A percentile compares a stretch with the other conserved stretches of the same genome.
Evolutionary conservation across 352 stramenopile genomes (phyloP).

Genomic region (Globisporangium echinulatum): DNA sequence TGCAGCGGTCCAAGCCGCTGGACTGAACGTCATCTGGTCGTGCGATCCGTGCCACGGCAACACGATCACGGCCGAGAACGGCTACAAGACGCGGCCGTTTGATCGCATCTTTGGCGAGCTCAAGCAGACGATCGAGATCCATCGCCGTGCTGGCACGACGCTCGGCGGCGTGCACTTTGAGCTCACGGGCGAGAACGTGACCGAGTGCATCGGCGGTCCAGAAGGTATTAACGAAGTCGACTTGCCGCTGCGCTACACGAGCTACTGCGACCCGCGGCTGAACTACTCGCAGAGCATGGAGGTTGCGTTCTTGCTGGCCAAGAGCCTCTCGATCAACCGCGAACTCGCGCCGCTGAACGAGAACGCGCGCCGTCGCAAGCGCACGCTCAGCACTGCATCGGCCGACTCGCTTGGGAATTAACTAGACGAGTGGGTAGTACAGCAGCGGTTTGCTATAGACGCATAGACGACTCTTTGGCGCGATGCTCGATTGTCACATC

Average conservation of each 20-base stretch:
- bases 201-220: conserved; percentile 96
- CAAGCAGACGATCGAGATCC: conserved; percentile 96
- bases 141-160: conserved; percentile 91
- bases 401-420: background rate
- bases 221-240: conserved; percentile 92
- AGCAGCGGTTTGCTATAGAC: too few relatives aligned
- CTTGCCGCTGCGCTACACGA: conserved; percentile 93
- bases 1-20: conserved; percentile 91
- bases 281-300: conserved; percentile 98
- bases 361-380: conserved; percentile 39
- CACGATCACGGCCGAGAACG: conserved; percentile 94
- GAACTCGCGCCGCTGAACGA: conserved; percentile 61
- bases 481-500: too few relatives aligned
- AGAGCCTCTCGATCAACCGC: conserved; percentile 74
- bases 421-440: too few relatives aligned
- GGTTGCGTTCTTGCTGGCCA: conserved; percentile 96
- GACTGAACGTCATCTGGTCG: conserved; percentile 95
- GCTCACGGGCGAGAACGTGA: conserved; percentile 98
- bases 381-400: conserved; percentile 22
- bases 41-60: conserved; percentile 97
- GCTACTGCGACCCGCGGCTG: conserved; percentile 96
- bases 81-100: conserved; percentile 97
- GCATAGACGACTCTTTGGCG: too few relatives aligned
- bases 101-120: conserved; percentile 96
- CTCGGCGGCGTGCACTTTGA: conserved; percentile 96